Percentiles rank a stretch among this genome's conserved stretches.
Evolutionary conservation across 2,329 filamentous ascomycete genomes (phyloP).

Genomic region (Penicillium sp.): DNA sequence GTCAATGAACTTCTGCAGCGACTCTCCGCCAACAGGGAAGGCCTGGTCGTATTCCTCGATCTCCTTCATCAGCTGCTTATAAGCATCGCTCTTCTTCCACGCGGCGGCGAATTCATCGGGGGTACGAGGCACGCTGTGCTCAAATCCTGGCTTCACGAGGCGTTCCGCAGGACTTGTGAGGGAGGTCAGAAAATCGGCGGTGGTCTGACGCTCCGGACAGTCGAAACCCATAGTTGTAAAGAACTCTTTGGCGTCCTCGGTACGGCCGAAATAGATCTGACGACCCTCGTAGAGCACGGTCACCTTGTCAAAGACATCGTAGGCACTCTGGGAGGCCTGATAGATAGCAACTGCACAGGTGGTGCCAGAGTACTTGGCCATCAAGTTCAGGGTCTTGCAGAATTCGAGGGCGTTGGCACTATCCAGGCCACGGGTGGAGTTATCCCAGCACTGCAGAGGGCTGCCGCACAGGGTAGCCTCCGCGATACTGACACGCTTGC

Average conservation of each 20-base stretch:
- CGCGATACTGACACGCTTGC: slow-evolving; percentile 62
- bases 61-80: slow-evolving; percentile 40
- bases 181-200: slow-evolving; percentile 69
- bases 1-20: slow-evolving; percentile 40
- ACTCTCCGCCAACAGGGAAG: slow-evolving; percentile 44
- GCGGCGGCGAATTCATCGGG: slow-evolving; percentile 64
- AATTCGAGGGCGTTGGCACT: slow-evolving; percentile 59
- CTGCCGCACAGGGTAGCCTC: slow-evolving; percentile 52
- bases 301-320: slow-evolving; percentile 67
- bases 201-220: slow-evolving; percentile 68
- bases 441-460: slow-evolving; percentile 49
- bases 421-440: slow-evolving; percentile 53
- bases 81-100: slow-evolving; percentile 56
- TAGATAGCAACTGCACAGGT: slow-evolving; percentile 59
- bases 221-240: slow-evolving; percentile 69
- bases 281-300: slow-evolving; percentile 72
- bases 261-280: slow-evolving; percentile 73
- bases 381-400: slow-evolving; percentile 51
- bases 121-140: slow-evolving; percentile 63
- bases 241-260: slow-evolving; percentile 59
- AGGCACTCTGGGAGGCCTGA: slow-evolving; percentile 48
- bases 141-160: slow-evolving; percentile 57
- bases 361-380: slow-evolving; percentile 50
- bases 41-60: slow-evolving; percentile 46
- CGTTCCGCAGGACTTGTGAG: slow-evolving; percentile 66